phyloP scores from a whole-genome alignment of 768 basidiomycete genomes.

The Panus rudis region DNA sequence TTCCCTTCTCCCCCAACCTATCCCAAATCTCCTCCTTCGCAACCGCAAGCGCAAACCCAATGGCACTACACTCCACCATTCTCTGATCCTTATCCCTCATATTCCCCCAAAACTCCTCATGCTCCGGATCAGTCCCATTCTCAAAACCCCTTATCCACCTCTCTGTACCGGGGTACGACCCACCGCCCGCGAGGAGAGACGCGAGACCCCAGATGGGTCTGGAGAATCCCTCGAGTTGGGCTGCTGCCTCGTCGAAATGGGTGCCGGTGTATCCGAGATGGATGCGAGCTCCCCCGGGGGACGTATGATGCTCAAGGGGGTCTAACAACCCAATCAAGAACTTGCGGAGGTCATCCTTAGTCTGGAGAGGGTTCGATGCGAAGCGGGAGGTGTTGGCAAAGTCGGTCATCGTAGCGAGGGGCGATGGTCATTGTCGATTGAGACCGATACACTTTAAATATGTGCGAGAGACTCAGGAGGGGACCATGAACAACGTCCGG shows the following conservation, averaged over 20 bases:
- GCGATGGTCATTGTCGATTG: too few relatives aligned
- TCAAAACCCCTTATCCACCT: slow-evolving; percentile 62
- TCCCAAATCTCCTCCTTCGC: slow-evolving; percentile 62
- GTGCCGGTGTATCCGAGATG: slow-evolving; percentile 65
- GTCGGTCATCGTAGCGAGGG: slow-evolving; percentile 13
- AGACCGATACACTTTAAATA: too few relatives aligned
- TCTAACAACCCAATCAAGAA: slow-evolving; percentile 58
- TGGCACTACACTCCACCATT: slow-evolving; percentile 78
- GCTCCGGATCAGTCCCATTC: slow-evolving; percentile 60
- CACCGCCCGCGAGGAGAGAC: slow-evolving; percentile 58
- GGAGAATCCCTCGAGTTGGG: slow-evolving; percentile 71
- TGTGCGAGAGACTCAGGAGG: too few relatives aligned
- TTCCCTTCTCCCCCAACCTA: slow-evolving; percentile 43
- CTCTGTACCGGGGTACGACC: slow-evolving; percentile 46
- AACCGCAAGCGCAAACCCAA: slow-evolving; percentile 65
- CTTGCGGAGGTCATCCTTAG: slow-evolving; percentile 48
- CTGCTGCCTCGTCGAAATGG: slow-evolving; percentile 66
- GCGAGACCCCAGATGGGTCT: slow-evolving; percentile 73
- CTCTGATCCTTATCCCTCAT: slow-evolving; percentile 72
- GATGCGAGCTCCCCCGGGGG: slow-evolving; percentile 64
- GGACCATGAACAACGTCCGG: too few relatives aligned
- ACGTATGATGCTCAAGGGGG: slow-evolving; percentile 61
- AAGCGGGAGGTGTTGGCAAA: slow-evolving; percentile 33
- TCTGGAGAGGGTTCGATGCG: slow-evolving; percentile 52
- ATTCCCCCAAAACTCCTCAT: slow-evolving; percentile 69